Evolutionary conservation across 768 basidiomycete genomes (phyloP).

Genomic region (Lactarius psammicola): DNA sequence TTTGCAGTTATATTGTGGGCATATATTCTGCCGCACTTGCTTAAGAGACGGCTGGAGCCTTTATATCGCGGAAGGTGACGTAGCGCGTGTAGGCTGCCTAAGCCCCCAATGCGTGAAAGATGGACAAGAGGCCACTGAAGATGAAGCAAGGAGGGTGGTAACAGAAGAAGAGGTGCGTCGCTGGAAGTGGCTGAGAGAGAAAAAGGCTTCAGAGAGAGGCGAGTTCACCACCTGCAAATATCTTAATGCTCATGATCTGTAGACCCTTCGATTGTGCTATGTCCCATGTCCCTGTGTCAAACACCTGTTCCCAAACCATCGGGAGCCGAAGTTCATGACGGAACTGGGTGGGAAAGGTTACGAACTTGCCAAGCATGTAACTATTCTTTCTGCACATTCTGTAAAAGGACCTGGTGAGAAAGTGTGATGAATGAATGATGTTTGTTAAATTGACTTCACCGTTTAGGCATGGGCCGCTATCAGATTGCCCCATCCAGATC

Average conservation of each 20-base stretch:
- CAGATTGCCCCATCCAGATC: slow-evolving; percentile 63
- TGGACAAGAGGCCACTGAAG: slow-evolving; percentile 57
- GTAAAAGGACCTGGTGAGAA: slow-evolving; percentile 72
- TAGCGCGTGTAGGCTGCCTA: slow-evolving; percentile 76
- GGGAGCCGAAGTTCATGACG: slow-evolving; percentile 44
- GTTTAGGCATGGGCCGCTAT: slow-evolving; percentile 77
- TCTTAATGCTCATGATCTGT: background rate
- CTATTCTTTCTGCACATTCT: slow-evolving; percentile 83
- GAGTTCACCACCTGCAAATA: slow-evolving; percentile 11
- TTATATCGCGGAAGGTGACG: slow-evolving; percentile 76
- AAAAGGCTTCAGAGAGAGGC: slow-evolving; percentile 73
- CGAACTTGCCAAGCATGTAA: slow-evolving; percentile 68
- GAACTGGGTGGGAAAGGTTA: slow-evolving; percentile 67
- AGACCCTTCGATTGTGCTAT: slow-evolving; percentile 81
- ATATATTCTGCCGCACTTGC: slow-evolving; percentile 84
- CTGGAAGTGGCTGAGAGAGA: slow-evolving; percentile 78
- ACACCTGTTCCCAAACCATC: slow-evolving; percentile 64
- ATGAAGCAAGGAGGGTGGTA: slow-evolving; percentile 71
- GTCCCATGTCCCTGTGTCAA: slow-evolving; percentile 80
- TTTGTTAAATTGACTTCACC: background rate
- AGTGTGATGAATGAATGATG: background rate
- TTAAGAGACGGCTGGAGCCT: slow-evolving; percentile 79
- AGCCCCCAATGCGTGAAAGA: slow-evolving; percentile 75
- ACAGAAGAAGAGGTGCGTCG: slow-evolving; percentile 61
- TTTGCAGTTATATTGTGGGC: slow-evolving; percentile 64